Evolutionary conservation across 2,329 filamentous ascomycete species (phyloP), one percentile per base, ranked within the genome.

Genomic region (Hansfordia pulvinata): DNA sequence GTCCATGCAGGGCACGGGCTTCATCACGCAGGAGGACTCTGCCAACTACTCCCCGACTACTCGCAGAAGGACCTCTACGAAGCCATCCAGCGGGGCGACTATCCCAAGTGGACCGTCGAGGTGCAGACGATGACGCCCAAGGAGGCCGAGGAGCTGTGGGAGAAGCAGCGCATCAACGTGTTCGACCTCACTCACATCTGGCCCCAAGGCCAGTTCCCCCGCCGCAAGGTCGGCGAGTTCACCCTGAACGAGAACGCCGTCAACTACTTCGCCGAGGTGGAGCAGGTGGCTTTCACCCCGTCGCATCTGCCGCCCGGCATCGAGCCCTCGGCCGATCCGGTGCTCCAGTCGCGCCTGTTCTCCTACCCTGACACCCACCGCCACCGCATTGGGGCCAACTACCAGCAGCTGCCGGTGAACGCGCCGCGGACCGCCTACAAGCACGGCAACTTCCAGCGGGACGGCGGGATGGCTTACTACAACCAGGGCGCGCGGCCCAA

Each of bases 51-150:
- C 33, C 61, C 61, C 0, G 62, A 64, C 34, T 65, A 58, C 42
- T 57, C 53, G 11, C 65, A 62, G 37, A 55, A 63, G 35, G 68
- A 74, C 32, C 54, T 73, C 4, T 69, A 63, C 45, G 49, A 65
- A 5, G 49, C 64, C 11, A 71, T 73, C 31, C 49, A 62, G 27
- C 50, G 50, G 12, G 62, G 63, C 20, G 57, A 72, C 17, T 54
- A 56, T 34, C 58, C 65, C 16, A 58, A 58, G 8, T 73, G 66
- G 64, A 66, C 58, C 13, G 58, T 60, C 34, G 64, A 60, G 34
- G 58, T 69, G 6, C 68, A 73, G 43, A 53, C 64, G n/a, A 56
- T 73, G 36, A 56, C 58, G 24, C 66, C 65, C 7, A 56, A 65
- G 27, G 54, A 72, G 30, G 64, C 66, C 4, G 59, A 69, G 31